Conservation (phyloP, 441 rosid genomes). For the Theobroma grandiflorum region DNA sequence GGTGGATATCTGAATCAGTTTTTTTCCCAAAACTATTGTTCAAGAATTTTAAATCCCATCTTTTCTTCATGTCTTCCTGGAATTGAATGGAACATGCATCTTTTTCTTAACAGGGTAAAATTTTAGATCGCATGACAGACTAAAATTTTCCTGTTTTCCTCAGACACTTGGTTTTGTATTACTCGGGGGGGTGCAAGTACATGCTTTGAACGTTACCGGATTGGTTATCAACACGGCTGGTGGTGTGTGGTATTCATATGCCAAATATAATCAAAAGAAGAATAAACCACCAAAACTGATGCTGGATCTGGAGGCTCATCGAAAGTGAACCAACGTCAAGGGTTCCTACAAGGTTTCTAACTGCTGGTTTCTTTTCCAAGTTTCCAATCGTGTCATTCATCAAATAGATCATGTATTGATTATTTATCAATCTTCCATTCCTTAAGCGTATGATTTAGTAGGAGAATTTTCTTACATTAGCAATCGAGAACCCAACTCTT, state of each 20-base stretch:
- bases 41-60: slow-evolving; percentile 14
- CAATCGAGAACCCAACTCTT: too few relatives aligned
- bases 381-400: neutral
- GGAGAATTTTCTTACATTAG: neutral
- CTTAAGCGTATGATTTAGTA: slow-evolving; percentile 1
- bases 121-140: neutral
- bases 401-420: neutral
- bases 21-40: neutral
- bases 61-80: slow-evolving; percentile 19
- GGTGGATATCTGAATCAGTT: slow-evolving; percentile 19
- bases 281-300: slow-evolving; percentile 56
- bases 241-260: slow-evolving; percentile 91
- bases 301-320: slow-evolving; percentile 71
- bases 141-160: neutral
- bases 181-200: slow-evolving; percentile 94
- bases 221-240: slow-evolving; percentile 89
- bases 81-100: neutral
- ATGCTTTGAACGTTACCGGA: slow-evolving; percentile 84
- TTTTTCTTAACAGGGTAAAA: neutral
- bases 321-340: slow-evolving; percentile 41
- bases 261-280: slow-evolving; percentile 82
- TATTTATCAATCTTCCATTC: neutral
- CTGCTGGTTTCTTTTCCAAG: slow-evolving; percentile 11
- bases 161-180: slow-evolving; percentile 91
- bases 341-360: neutral